These are phyloP conservation scores for Aegilops bicornis DNA, from an alignment of 176 grass and related monocot species.

Conservation along the genomic window DNA sequence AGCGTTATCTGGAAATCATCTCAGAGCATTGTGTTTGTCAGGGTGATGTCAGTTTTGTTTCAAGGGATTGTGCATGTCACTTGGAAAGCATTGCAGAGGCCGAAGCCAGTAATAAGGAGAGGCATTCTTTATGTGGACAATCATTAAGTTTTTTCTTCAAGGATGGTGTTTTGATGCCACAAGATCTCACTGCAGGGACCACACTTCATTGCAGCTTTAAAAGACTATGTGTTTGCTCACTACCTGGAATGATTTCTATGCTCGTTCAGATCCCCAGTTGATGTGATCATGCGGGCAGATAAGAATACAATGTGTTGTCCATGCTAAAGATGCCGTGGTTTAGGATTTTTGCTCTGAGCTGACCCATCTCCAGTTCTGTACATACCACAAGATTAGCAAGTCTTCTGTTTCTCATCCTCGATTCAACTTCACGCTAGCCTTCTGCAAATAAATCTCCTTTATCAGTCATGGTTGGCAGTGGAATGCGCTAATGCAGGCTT, in stretches of 20 bases:
- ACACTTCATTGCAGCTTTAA: constrained; percentile 70
- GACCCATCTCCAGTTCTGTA: background rate
- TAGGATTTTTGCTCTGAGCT: constrained; percentile 1
- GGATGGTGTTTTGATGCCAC: constrained; percentile 83
- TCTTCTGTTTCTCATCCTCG: constrained; percentile 21
- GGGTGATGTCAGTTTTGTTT: constrained; percentile 22
- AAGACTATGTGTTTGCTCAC: constrained; percentile 65
- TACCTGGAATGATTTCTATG: constrained; percentile 48
- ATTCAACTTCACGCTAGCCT: constrained; percentile 21
- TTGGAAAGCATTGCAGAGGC: constrained; percentile 40
- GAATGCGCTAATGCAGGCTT: background rate
- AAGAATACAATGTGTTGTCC: constrained; percentile 9
- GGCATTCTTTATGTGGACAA: constrained; percentile 20
- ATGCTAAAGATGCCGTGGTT: constrained; percentile 18
- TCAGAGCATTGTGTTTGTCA: constrained; percentile 49
- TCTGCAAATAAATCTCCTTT: constrained; percentile 23
- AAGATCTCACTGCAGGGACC: constrained; percentile 36
- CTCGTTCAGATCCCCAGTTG: constrained; percentile 4
- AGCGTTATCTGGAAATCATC: constrained; percentile 13
- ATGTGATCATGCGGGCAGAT: constrained; percentile 28
- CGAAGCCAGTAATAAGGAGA: constrained; percentile 38
- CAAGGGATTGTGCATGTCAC: constrained; percentile 71
- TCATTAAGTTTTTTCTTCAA: constrained; percentile 66
- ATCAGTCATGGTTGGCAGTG: constrained; percentile 6
- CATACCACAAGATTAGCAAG: constrained; percentile 5